phyloP scores from a whole-genome alignment of 305 asterid species.

The Coffea humblotiana region DNA sequence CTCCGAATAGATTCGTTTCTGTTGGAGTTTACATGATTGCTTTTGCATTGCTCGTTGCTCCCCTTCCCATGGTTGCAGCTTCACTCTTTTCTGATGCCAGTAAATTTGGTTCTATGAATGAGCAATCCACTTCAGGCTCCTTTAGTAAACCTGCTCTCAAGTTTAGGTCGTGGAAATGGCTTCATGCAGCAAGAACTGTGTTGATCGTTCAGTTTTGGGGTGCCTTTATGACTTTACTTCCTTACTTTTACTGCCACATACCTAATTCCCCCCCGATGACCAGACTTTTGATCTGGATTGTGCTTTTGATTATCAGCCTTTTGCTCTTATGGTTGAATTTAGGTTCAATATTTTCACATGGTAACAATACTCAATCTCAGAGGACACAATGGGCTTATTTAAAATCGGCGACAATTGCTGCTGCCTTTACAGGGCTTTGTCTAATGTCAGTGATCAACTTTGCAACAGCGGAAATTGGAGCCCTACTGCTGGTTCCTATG shows the following conservation, averaged over 20 bases:
- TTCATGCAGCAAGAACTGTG: constrained; percentile 67
- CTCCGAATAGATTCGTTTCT: constrained; percentile 77
- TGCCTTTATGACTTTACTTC: constrained; percentile 61
- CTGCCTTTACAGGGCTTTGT: constrained; percentile 78
- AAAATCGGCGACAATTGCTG: constrained; percentile 74
- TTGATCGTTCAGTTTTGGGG: constrained; percentile 79
- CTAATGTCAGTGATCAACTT: constrained; percentile 91
- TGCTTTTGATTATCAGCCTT: constrained; percentile 49
- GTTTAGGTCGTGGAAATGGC: constrained; percentile 83
- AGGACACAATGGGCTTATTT: constrained; percentile 62
- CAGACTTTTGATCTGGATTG: constrained; percentile 54
- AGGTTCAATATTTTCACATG: constrained; percentile 32
- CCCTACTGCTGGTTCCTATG: constrained; percentile 81
- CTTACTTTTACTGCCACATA: constrained; percentile 48
- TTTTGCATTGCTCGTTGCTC: constrained; percentile 77
- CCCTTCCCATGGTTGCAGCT: constrained; percentile 90
- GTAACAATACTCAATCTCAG: constrained; percentile 23
- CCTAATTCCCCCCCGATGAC: constrained; percentile 47
- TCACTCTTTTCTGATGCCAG: constrained; percentile 64
- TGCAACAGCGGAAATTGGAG: constrained; percentile 92
- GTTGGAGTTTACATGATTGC: constrained; percentile 97
- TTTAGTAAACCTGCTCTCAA: constrained; percentile 31
- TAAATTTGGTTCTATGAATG: constrained; percentile 29
- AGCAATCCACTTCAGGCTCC: constrained; percentile 27
- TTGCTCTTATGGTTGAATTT: constrained; percentile 36